These are phyloP conservation scores for Monosporascus sp. DNA, from an alignment of 2,329 filamentous ascomycete species.

Conservation along the genomic window DNA sequence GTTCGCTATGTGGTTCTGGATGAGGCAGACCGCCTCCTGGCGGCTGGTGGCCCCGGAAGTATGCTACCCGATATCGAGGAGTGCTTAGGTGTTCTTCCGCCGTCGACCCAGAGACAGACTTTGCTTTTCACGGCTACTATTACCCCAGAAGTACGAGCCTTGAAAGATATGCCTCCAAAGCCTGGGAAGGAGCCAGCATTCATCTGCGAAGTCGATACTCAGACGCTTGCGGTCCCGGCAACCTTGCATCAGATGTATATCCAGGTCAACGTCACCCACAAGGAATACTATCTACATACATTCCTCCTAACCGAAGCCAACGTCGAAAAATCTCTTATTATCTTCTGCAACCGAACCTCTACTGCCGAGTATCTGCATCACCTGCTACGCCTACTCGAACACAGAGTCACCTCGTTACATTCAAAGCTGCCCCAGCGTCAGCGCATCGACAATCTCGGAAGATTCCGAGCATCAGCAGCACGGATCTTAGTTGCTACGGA, in stretches of 20 bases:
- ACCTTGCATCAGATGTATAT: conserved; percentile 82
- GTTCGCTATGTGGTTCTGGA: conserved; percentile 87
- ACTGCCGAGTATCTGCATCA: conserved; percentile 89
- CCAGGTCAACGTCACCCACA: conserved; percentile 83
- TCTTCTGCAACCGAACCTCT: conserved; percentile 89
- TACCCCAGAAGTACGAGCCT: conserved; percentile 81
- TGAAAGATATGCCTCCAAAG: conserved; percentile 71
- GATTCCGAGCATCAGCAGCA: conserved; percentile 85
- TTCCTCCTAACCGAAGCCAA: conserved; percentile 78
- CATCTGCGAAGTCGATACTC: conserved; percentile 81
- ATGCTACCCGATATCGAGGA: conserved; percentile 95
- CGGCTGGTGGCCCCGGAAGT: conserved; percentile 66
- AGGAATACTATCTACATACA: conserved; percentile 90
- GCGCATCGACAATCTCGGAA: conserved; percentile 78
- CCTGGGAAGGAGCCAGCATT: conserved; percentile 72
- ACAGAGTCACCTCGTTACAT: conserved; percentile 88
- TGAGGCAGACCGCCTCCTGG: conserved; percentile 86
- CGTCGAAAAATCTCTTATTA: conserved; percentile 70
- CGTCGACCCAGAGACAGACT: conserved; percentile 76
- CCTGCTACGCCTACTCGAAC: conserved; percentile 75
- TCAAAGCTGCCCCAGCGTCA: conserved; percentile 81
- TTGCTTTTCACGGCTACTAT: conserved; percentile 94
- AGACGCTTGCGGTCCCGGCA: conserved; percentile 68
- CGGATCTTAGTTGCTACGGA: conserved; percentile 91
- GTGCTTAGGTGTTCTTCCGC: conserved; percentile 76